Evolutionary conservation across 2,329 filamentous ascomycete genomes (phyloP).

Genomic region (Coccinonectria pachysandricola): DNA sequence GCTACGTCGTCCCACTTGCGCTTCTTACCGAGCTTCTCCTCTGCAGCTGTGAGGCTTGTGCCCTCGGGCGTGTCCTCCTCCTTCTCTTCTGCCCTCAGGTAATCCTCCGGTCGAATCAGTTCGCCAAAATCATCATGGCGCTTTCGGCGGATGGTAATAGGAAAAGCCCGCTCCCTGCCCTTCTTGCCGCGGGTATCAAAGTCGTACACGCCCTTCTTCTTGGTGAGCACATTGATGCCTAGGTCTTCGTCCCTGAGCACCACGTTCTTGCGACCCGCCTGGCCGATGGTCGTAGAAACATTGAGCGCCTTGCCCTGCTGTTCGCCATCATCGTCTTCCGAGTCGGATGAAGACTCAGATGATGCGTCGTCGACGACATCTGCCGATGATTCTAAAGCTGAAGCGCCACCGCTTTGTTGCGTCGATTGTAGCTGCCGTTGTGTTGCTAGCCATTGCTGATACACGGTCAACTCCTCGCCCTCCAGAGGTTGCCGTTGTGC

Average conservation of each 20-base stretch:
- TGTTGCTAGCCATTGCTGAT: constrained; percentile 87
- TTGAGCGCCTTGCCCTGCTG: constrained; percentile 89
- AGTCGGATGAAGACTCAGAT: constrained; percentile 75
- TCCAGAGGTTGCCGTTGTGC: constrained; percentile 56
- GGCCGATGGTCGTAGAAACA: constrained; percentile 73
- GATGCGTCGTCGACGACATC: constrained; percentile 76
- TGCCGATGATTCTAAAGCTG: constrained; percentile 56
- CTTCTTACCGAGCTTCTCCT: constrained; percentile 75
- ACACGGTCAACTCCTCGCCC: constrained; percentile 65
- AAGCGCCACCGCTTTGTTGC: constrained; percentile 57
- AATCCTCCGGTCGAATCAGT: constrained; percentile 86
- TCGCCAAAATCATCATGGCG: constrained; percentile 89
- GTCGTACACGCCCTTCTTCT: constrained; percentile 84
- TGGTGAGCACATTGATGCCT: constrained; percentile 81
- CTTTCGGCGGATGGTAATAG: constrained; percentile 68
- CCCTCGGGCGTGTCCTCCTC: constrained; percentile 59
- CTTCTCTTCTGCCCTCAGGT: constrained; percentile 82
- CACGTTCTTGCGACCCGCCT: constrained; percentile 75
- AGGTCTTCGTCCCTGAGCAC: constrained; percentile 82
- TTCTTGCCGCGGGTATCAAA: constrained; percentile 87
- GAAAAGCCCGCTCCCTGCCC: constrained; percentile 86
- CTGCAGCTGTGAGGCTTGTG: constrained; percentile 27
- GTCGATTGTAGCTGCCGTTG: constrained; percentile 81
- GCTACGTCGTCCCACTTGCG: constrained; percentile 74
- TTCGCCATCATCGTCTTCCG: constrained; percentile 80